phyloP scores from a whole-genome alignment of 257 asterid genomes.

The Paulownia fortunei region DNA sequence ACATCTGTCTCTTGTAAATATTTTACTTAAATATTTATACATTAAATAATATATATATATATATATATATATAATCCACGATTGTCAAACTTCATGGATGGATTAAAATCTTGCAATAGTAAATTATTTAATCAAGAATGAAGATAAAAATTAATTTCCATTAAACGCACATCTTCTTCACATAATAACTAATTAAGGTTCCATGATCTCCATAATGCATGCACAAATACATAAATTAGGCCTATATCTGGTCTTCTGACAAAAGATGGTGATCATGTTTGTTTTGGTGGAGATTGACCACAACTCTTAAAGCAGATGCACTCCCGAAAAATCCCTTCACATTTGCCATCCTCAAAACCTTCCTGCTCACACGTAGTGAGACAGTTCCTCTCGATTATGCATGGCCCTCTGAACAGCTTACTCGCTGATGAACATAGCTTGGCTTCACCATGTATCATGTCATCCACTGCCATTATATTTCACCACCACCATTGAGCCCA shows the following conservation, averaged over 20 bases:
- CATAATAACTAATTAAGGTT: neutral
- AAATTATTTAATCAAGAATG: too few relatives aligned
- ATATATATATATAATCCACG: too few relatives aligned
- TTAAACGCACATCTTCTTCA: too few relatives aligned
- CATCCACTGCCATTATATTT: conserved; percentile 12
- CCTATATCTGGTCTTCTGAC: too few relatives aligned
- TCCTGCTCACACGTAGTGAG: conserved; percentile 24
- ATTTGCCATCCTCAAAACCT: conserved; percentile 38
- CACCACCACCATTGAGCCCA: too few relatives aligned
- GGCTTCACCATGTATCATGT: neutral
- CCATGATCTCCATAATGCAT: neutral
- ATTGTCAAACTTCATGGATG: too few relatives aligned
- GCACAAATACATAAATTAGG: neutral
- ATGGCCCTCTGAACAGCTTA: conserved; percentile 28
- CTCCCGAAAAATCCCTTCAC: conserved; percentile 23
- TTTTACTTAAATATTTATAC: too few relatives aligned
- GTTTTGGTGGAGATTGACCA: neutral
- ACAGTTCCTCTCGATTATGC: conserved; percentile 32
- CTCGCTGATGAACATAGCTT: conserved; percentile 29
- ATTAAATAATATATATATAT: too few relatives aligned
- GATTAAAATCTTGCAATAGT: too few relatives aligned
- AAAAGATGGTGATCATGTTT: neutral
- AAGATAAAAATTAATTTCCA: too few relatives aligned
- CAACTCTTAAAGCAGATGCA: conserved; percentile 43
- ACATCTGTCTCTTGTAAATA: too few relatives aligned